Conservation (phyloP, 306 rosid genomes). For the Luffa aegyptiaca region DNA sequence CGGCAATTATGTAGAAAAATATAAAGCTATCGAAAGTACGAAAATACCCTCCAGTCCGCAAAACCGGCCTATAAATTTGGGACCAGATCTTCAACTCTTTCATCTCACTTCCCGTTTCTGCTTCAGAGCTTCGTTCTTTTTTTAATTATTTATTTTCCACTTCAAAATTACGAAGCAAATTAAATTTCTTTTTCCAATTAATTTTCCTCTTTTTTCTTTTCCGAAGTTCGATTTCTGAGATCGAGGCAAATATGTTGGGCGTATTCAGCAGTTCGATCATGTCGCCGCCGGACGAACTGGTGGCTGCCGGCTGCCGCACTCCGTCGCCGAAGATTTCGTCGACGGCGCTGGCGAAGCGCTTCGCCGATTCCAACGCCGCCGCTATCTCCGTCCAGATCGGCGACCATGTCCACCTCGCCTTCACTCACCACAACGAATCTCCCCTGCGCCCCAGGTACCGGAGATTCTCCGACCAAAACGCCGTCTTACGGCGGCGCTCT, state of each 20-base stretch:
- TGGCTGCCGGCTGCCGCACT: constrained; percentile 83
- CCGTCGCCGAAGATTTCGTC: constrained; percentile 76
- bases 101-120: not conserved
- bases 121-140: not conserved
- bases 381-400: constrained; percentile 62
- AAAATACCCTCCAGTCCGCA: not conserved
- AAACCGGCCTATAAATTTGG: not conserved
- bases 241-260: constrained; percentile 45
- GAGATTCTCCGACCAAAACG: not conserved
- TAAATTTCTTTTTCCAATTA: not conserved
- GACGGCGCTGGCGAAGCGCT: constrained; percentile 47
- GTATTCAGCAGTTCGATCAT: constrained; percentile 71
- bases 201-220: not conserved
- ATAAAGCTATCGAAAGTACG: not conserved
- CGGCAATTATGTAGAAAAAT: no score
- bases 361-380: constrained; percentile 33
- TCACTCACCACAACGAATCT: constrained; percentile 65
- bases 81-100: not conserved
- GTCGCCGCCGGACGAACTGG: constrained; percentile 86
- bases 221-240: not conserved
- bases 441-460: constrained; percentile 68
- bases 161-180: not conserved
- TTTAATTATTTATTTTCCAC: not conserved
- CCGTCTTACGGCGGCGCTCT: not conserved
- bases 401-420: constrained; percentile 62